These are phyloP conservation scores for Pharus latifolius DNA, from an alignment of 176 grass and related monocot species.

Conservation along the genomic window DNA sequence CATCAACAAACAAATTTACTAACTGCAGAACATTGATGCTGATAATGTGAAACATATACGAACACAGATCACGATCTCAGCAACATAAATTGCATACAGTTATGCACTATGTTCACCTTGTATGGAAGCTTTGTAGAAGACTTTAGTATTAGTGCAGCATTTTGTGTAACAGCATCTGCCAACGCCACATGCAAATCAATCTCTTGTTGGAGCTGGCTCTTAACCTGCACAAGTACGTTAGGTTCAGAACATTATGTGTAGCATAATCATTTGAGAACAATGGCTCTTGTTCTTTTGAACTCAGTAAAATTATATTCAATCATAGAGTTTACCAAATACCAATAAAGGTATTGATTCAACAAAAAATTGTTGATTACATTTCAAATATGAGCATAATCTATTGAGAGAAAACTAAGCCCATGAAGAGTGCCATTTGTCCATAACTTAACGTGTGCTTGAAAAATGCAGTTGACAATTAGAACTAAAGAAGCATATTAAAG, in stretches of 20 bases:
- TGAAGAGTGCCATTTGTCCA: not conserved
- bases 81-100: too few species aligned
- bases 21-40: too few species aligned
- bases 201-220: slow-evolving; percentile 76
- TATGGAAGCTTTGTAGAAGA: slow-evolving; percentile 67
- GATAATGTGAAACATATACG: too few species aligned
- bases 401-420: not conserved
- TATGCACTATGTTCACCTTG: slow-evolving; percentile 29
- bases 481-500: not conserved
- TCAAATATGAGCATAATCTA: not conserved
- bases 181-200: slow-evolving; percentile 78
- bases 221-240: slow-evolving; percentile 42
- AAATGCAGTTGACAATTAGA: not conserved
- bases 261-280: not conserved
- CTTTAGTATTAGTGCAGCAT: slow-evolving; percentile 47
- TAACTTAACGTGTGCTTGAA: not conserved
- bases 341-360: not conserved
- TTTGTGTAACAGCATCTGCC: slow-evolving; percentile 60
- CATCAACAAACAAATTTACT: too few species aligned
- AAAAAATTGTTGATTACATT: not conserved
- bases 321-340: not conserved
- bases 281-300: not conserved
- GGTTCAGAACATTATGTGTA: not conserved
- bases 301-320: not conserved
- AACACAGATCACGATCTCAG: too few species aligned